These are phyloP conservation scores for Hondaea fermentalgiana DNA, from an alignment of 108 stramenopile genomes.

Conservation along the genomic window DNA sequence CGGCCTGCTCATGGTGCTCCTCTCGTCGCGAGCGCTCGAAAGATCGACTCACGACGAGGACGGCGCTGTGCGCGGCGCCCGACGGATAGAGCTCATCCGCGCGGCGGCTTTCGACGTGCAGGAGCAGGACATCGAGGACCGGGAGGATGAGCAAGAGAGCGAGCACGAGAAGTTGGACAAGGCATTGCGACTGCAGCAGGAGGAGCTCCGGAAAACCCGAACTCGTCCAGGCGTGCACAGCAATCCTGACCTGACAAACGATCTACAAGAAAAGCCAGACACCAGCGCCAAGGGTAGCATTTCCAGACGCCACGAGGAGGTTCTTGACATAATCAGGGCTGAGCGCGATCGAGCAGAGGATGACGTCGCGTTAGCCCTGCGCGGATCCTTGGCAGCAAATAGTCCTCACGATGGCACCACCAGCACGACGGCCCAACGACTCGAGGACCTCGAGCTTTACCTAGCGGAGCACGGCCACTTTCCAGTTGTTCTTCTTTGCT, in stretches of 20 bases:
- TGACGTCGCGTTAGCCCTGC: not conserved
- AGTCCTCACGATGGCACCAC: not conserved
- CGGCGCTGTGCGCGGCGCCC: not conserved
- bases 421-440: not conserved
- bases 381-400: not conserved
- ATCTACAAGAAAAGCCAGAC: too few relatives aligned
- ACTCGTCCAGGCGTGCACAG: too few relatives aligned
- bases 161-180: not conserved
- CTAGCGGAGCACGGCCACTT: not conserved
- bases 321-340: too few relatives aligned
- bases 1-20: not conserved
- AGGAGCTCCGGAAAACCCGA: too few relatives aligned
- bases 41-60: not conserved
- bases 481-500: constrained; percentile 38
- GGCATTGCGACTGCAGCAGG: too few relatives aligned
- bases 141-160: not conserved
- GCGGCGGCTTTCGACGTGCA: not conserved
- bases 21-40: not conserved
- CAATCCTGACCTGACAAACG: too few relatives aligned
- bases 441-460: not conserved
- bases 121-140: too few relatives aligned
- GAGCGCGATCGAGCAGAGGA: too few relatives aligned
- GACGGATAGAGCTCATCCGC: not conserved
- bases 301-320: too few relatives aligned
- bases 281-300: too few relatives aligned